A percentile compares a stretch with the other conserved stretches of the same genome.
Evolutionary conservation across 306 rosid genomes (phyloP).

Genomic region (Cicer yamashitae): DNA sequence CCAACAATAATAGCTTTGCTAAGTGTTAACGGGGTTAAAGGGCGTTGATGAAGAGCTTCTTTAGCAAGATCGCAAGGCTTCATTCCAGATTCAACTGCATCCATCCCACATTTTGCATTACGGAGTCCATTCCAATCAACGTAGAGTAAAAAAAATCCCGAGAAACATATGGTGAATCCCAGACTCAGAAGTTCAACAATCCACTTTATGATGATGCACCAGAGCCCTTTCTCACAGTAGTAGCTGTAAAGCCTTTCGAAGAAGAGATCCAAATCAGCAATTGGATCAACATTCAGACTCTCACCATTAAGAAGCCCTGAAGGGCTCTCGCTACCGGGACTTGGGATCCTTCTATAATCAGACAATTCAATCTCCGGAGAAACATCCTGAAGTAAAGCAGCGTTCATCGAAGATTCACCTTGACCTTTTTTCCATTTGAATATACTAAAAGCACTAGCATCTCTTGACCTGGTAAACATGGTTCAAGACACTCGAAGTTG

Average conservation of each 20-base stretch:
- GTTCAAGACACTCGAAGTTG: constrained; percentile 62
- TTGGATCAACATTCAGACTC: constrained; percentile 66
- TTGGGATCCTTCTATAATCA: constrained; percentile 65
- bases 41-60: constrained; percentile 86
- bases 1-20: constrained; percentile 79
- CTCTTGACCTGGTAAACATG: constrained; percentile 75
- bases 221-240: constrained; percentile 92
- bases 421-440: constrained; percentile 68
- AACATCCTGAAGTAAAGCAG: constrained; percentile 63
- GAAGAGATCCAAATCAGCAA: constrained; percentile 92
- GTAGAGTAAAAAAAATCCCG: constrained; percentile 80
- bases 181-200: constrained; percentile 86
- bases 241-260: constrained; percentile 89
- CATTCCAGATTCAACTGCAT: constrained; percentile 87
- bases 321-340: constrained; percentile 89
- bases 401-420: constrained; percentile 65
- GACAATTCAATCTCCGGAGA: constrained; percentile 80
- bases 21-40: constrained; percentile 82
- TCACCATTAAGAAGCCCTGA: constrained; percentile 83
- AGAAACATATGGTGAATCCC: constrained; percentile 83
- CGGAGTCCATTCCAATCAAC: constrained; percentile 98
- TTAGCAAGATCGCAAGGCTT: constrained; percentile 91
- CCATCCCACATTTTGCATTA: constrained; percentile 94
- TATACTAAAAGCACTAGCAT: constrained; percentile 52
- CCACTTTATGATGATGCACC: constrained; percentile 93